Evolutionary conservation across 768 basidiomycete genomes (phyloP), one percentile per base, ranked within the genome.

Genomic region (Trametes punicea): DNA sequence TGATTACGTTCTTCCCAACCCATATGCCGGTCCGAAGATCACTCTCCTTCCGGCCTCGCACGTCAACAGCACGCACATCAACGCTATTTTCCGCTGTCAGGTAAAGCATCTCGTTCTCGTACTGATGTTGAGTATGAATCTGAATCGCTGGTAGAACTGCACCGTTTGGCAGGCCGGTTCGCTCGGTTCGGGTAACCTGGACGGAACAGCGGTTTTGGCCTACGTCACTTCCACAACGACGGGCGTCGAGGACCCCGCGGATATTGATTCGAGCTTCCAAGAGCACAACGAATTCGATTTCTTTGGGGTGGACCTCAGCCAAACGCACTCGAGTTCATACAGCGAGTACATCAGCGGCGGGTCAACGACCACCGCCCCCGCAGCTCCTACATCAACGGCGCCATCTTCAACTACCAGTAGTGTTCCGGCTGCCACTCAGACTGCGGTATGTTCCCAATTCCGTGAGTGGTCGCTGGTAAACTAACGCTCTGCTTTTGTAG

Each of bases 51-150:
- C 63, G 1, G 57, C 60, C 38, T 64, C 65, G 0, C 48, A 44
- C 11, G 53, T 65, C 11, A 70, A 70, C 52, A 65, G 61, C 39
- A 70, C 67, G 20, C 61, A 69, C 47, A 57, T 66, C 34, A 65
- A 65, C 39, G 64, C 65, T 11, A 62, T 65, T 2, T 70, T 70
- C 62, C 57, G 68, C 18, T 69, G 69, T 62, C 65, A 70, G 62
- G 68, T 68, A 47, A 11, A 50, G 15, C 20, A 16, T 31, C 30
- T 9, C 11, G 25, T 4, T 15, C 10, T 16, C 18, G 25, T 25
- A 10, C 33, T 13, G 46, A 33, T 39, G 13, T 13, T 30, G 9
- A 16, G 6, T 21, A 7, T 15, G 18, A n/a, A 7, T 29, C 53
- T 41, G 6, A 55, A 9, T 16, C 10, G 3, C 13, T 18, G 2